Evolutionary conservation across 2,329 filamentous ascomycete species (phyloP), one percentile per base, ranked within the genome.

Genomic region (Colletotrichum eleusines): DNA sequence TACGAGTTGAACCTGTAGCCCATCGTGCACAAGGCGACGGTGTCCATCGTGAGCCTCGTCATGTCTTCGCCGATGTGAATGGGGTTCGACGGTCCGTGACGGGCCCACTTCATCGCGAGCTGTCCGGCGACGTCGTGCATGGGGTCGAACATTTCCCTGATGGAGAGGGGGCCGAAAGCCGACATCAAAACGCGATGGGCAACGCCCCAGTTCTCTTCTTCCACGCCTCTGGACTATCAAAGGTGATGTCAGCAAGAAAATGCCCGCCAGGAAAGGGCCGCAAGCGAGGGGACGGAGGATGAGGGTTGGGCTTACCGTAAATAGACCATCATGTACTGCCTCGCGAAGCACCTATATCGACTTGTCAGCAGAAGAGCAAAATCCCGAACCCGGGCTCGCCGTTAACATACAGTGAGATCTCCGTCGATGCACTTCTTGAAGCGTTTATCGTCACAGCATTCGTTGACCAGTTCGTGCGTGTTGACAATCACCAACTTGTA

Each of bases 111-210:
- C 73, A 87, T 78, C 3, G 86, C 83, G 40, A 89, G 74, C 70
- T 89, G 86, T 1, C 81, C 80, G 6, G 84, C 83, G 63, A 89
- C 83, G 72, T 88, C 87, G 65, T 84, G 79, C 83, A 85, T 85
- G 71, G 84, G 82, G 74, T 84, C 81, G 68, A 87, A 89, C 87
- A 89, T 89, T 12, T 79, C 80, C 40, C 88, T 85, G 74, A 94
- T 93, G 1, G 87, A 84, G 18, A 93, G 78, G 0, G 91, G 91
- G 0, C 91, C 91, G 76, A 94, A 93, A 1, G 90, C 90, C 0
- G 91, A 90, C 76, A 91, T 86, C 64, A 94, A 80, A 12, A 90
- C 81, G 26, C 89, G 82, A 75, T 93, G 88, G 33, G 92, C 91
- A 72, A 91, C 85, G 26, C 84, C 63, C 73, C 74, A 76, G 35